Base-by-base conservation (phyloP, 148 eudicot species). In the Arbutus unedo region DNA sequence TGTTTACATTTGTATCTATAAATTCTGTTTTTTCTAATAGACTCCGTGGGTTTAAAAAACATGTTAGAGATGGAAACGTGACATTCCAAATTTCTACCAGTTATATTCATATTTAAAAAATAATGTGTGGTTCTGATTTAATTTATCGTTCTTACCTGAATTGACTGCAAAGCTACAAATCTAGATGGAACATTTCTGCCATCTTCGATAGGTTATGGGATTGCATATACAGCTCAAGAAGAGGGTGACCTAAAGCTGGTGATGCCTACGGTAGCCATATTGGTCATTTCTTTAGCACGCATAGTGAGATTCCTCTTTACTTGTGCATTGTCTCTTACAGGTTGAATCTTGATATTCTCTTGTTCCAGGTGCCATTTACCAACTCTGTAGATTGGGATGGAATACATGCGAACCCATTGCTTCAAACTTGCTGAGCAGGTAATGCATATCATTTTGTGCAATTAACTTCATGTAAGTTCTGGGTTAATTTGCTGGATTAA, bases 331-430 rank as follows among this genome's bases (percentile, higher is more conserved):
- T 47, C 74, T 81, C 81, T 88, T 79, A 83, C 84, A 78, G 84
- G 70, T 85, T 85, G 83, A 83, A 67, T 85, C 72, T 79, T 88
- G 67, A 85, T 83, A 49, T 86, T 85, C 82, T 87, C 76, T 83
- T 90, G 62, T 88, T 90, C 71, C 92, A 96, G 99, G 94, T 96
- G 98, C 84, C 99, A 96, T 83, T 88, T 96, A 82, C 98, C 98
- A 74, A 87, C 96, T 85, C 88, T 96, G 82, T 96, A 93, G 87
- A 96, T 96, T 81, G 99, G 99, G 79, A 96, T 94, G 99, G 99
- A 94, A 85, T 91, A 93, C 86, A 92, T 93, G 98, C 93, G 95
- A 82, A 92, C 93, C 48, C 95, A 93, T 87, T 91, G 91, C 87
- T 92, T 91, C 59, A 92, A 93, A 88, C 95, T 92, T 85, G 96